Base-by-base conservation (phyloP, 2,329 filamentous ascomycete species). In the Hansfordia pulvinata region DNA sequence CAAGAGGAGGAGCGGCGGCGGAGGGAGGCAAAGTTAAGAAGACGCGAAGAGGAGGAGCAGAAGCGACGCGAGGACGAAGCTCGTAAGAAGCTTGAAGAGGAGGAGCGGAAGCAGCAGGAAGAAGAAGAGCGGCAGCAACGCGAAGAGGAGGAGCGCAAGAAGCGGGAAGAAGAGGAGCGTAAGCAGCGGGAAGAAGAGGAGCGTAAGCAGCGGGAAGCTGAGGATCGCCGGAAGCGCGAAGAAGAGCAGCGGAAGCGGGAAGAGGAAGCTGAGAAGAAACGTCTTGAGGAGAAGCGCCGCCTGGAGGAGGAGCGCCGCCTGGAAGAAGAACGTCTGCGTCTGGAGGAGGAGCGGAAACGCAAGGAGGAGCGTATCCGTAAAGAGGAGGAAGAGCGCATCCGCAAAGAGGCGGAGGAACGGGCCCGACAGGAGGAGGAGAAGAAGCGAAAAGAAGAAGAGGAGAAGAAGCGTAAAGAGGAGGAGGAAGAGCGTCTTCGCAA, bases 361-460 rank as follows among this genome's bases (percentile, higher is more conserved):
- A 47, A 44, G 8, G 53, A 59, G 30, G 53, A 53, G 30, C n/a
- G n/a, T n/a, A n/a, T n/a, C n/a, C n/a, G 32, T 19, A 44, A 29
- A 26, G 25, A 35, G 13, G 47, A 44, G 8, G 53, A 59, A 30
- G 53, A 53, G 30, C n/a, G n/a, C n/a, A n/a, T n/a, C n/a, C n/a
- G n/a, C n/a, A n/a, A n/a, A n/a, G 52, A 54, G 30, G 48, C 54
- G 28, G 46, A 42, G 31, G 44, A 42, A 29, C 46, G 43, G 16
- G 37, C 43, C 8, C 51, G n/a, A n/a, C n/a, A n/a, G n/a, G 52
- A 54, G 30, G 48, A 55, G 28, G 46, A 42, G 31, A 45, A 42
- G 30, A 46, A 43, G 16, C 38, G 44, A 8, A 51, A 58, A 34
- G 56, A 60, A 34, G 53, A 57, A 31, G 46, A 43, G 31, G 38